phyloP scores from a whole-genome alignment of 805 yeast genomes.

The Saccharomycopsis olivae region DNA sequence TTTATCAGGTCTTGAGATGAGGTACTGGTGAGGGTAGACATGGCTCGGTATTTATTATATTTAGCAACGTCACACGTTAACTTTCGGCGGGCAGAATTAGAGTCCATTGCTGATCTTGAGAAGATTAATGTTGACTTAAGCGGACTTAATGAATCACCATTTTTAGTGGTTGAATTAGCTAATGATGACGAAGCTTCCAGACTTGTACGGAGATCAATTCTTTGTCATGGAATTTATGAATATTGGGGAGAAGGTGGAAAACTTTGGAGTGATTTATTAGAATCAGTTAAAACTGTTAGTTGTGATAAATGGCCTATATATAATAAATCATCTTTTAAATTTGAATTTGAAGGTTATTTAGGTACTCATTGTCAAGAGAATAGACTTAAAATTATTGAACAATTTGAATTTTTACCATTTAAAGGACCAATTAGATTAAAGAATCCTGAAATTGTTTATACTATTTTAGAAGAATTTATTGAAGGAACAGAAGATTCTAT shows the following conservation, averaged over 20 bases:
- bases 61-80: constrained; percentile 77
- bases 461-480: constrained; percentile 65
- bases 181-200: constrained; percentile 52
- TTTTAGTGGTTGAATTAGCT: constrained; percentile 54
- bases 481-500: constrained; percentile 20
- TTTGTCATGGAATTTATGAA: constrained; percentile 71
- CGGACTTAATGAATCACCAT: constrained; percentile 56
- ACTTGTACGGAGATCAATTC: constrained; percentile 55
- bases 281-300: constrained; percentile 29
- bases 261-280: constrained; percentile 42
- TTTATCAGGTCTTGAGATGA: too few species aligned
- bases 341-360: constrained; percentile 69
- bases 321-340: constrained; percentile 49
- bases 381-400: constrained; percentile 55
- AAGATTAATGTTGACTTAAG: constrained; percentile 48
- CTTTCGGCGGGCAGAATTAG: constrained; percentile 75
- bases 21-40: too few species aligned
- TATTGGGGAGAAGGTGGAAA: constrained; percentile 69
- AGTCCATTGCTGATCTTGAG: constrained; percentile 65
- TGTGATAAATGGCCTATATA: constrained; percentile 19
- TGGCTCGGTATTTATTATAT: constrained; percentile 59
- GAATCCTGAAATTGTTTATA: constrained; percentile 58
- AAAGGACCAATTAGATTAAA: constrained; percentile 74
- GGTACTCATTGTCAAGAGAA: constrained; percentile 47
- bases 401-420: constrained; percentile 59